Evolutionary conservation across 2,329 filamentous ascomycete species (phyloP), one percentile per base, ranked within the genome.

Genomic region (Talaromyces sp.): DNA sequence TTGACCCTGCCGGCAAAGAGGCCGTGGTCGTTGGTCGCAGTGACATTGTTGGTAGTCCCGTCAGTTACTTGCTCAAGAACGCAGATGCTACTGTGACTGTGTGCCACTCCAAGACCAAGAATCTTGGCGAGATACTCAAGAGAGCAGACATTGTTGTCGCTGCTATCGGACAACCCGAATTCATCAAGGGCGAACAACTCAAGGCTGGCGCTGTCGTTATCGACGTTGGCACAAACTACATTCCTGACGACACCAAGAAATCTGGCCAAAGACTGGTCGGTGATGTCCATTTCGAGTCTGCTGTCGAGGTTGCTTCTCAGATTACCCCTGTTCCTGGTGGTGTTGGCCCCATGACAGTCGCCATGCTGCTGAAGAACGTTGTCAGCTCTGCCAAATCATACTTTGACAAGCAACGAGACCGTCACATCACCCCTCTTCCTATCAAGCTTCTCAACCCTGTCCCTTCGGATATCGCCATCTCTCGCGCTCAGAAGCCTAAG

Each of bases 281-380:
- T 66, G 95, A 99, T 76, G 95, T 99, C 48, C 93, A 99, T 73
- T 98, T 88, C 72, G 92, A 93, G 60, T 88, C 90, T 50, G 94
- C 94, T 16, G 85, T 85, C 16, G 84, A 96, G 75, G 90, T 97
- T 48, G 95, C 93, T 22, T 97, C 93, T 2, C 87, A 91, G 73
- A 97, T 99, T 74, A 99, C 95, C 2, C 95, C 95, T 1, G 95
- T 99, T 2, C 95, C 95, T 1, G 95, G 95, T 65, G 95, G 95
- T 77, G 95, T 99, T 66, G 95, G 95, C 0, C 95, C 95, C 60
- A 99, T 99, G 95, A 99, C 95, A 3, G 93, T 99, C 68, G 95
- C 95, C 66, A 99, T 99, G 95, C 84, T 99, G 57, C 82, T 99
- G 72, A 91, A 96, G 78, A 99, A 99, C 74, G 93, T 98, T 9